phyloP scores from a whole-genome alignment of 805 yeast genomes.

The Sugiyamaella mastotermitis region DNA sequence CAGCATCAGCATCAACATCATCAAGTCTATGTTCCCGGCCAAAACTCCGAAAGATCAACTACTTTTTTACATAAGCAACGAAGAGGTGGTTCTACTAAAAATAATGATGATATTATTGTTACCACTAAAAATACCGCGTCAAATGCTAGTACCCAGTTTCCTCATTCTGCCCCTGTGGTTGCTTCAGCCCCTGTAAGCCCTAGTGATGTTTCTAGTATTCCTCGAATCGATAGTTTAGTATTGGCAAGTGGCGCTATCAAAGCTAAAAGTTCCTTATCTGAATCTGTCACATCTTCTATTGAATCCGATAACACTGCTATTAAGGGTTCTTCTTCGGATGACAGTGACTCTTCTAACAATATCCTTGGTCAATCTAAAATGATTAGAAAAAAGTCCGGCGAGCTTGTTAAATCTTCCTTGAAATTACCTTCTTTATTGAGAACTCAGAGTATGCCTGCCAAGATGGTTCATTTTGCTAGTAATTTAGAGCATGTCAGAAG shows the following conservation, averaged over 20 bases:
- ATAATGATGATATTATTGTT: neutral
- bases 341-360: neutral
- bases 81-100: conserved; percentile 12
- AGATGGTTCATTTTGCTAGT: conserved; percentile 77
- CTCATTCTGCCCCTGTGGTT: neutral
- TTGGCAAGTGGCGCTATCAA: neutral
- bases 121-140: neutral
- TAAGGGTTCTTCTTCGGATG: neutral
- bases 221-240: neutral
- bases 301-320: neutral
- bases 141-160: neutral
- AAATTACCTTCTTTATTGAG: conserved; percentile 37
- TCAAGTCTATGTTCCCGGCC: conserved; percentile 13
- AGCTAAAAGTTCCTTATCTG: neutral
- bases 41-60: conserved; percentile 12
- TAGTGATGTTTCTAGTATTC: neutral
- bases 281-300: neutral
- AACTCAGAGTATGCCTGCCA: conserved; percentile 39
- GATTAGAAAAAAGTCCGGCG: conserved; percentile 70
- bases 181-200: neutral
- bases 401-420: conserved; percentile 68
- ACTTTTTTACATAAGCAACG: conserved; percentile 17
- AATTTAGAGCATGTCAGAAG: conserved; percentile 56
- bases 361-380: neutral
- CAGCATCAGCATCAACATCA: conserved; percentile 4